phyloP scores from a whole-genome alignment of 768 basidiomycete genomes.

The Suillus cothurnatus region DNA sequence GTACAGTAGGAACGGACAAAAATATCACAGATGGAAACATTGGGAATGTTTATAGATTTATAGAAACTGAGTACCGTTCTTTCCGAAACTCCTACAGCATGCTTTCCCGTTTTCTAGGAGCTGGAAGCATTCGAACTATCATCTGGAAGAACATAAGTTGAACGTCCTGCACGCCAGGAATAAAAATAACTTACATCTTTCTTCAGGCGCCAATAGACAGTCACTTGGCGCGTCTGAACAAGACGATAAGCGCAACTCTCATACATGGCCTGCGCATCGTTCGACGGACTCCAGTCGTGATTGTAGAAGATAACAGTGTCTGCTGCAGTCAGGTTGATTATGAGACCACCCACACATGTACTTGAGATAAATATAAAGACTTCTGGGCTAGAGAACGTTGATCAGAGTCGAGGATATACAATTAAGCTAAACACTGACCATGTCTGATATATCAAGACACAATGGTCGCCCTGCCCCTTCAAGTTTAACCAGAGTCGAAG shows the following conservation, averaged over 20 bases:
- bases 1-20: too few relatives aligned
- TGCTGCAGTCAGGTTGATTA: conserved; percentile 90
- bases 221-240: conserved; percentile 96
- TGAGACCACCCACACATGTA: conserved; percentile 95
- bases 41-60: too few relatives aligned
- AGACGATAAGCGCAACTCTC: conserved; percentile 93
- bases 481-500: conserved; percentile 11
- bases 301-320: conserved; percentile 32
- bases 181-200: too few relatives aligned
- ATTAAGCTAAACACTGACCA: conserved; percentile 52
- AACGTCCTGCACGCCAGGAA: too few relatives aligned
- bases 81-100: too few relatives aligned
- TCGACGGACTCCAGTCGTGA: conserved; percentile 73
- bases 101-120: too few relatives aligned
- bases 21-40: too few relatives aligned
- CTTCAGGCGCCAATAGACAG: conserved; percentile 85
- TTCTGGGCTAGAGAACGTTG: conserved; percentile 53
- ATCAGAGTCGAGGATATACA: background rate
- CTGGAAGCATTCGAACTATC: too few relatives aligned
- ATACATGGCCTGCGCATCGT: conserved; percentile 98
- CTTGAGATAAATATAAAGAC: conserved; percentile 94
- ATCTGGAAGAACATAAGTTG: too few relatives aligned
- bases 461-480: background rate
- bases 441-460: conserved; percentile 54
- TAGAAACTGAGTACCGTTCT: too few relatives aligned